phyloP scores from a whole-genome alignment of 2,329 filamentous ascomycete species.

The Cladosporium sp. region DNA sequence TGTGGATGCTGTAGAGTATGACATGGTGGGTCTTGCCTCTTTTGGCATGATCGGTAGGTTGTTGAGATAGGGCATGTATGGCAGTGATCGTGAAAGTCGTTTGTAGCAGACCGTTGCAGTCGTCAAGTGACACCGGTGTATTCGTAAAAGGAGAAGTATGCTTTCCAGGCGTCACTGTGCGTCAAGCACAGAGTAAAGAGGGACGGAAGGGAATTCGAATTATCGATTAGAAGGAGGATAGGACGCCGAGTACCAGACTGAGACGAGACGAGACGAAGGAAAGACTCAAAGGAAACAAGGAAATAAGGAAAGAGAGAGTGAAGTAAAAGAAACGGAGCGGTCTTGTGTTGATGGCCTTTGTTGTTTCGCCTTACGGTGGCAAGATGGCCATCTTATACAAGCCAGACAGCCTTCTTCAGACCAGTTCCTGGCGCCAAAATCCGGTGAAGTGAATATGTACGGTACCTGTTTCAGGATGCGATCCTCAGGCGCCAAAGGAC shows the following conservation, averaged over 20 bases:
- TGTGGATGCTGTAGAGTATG: constrained; percentile 32
- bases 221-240: constrained; percentile 23
- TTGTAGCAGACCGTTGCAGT: constrained; percentile 6
- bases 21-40: constrained; percentile 35
- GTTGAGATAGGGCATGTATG: constrained; percentile 31
- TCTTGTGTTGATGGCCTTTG: constrained; percentile 15
- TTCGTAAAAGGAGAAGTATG: neutral
- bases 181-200: constrained; percentile 27
- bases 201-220: neutral
- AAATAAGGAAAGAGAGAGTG: constrained; percentile 25
- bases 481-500: neutral
- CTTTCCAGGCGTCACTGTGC: constrained; percentile 22
- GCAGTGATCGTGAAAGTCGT: constrained; percentile 19
- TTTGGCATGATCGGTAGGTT: constrained; percentile 47
- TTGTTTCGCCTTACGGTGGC: constrained; percentile 18
- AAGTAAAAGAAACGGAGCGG: constrained; percentile 19
- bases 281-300: constrained; percentile 35
- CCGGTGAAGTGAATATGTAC: neutral
- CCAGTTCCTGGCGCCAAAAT: constrained; percentile 1
- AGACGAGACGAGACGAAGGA: constrained; percentile 31
- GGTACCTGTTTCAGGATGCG: constrained; percentile 1
- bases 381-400: constrained; percentile 27
- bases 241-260: constrained; percentile 35
- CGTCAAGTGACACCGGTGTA: constrained; percentile 5
- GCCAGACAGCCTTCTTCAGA: constrained; percentile 18